These are phyloP conservation scores for Fusarium sp. DNA, from an alignment of 2,329 filamentous ascomycete species.

Conservation along the genomic window DNA sequence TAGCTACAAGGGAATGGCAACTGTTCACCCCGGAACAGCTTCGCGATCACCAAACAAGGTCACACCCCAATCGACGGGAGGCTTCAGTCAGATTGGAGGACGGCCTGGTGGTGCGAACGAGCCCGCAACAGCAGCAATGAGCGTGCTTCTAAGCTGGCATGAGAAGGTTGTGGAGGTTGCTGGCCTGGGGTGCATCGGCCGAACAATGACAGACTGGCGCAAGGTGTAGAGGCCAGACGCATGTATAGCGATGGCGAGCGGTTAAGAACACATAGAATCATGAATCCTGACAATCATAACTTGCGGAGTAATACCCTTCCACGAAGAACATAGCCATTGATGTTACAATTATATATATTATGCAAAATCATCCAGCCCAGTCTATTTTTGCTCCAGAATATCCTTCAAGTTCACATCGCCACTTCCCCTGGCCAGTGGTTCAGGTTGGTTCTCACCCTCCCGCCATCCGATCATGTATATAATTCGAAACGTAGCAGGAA, in stretches of 20 bases:
- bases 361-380: conserved; percentile 10
- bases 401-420: conserved; percentile 93
- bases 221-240: conserved; percentile 66
- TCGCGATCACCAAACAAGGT: conserved; percentile 63
- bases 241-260: conserved; percentile 26
- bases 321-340: conserved; percentile 6
- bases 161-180: conserved; percentile 98
- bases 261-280: conserved; percentile 43
- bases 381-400: conserved; percentile 69
- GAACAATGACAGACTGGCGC: conserved; percentile 96
- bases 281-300: conserved; percentile 28
- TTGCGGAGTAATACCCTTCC: neutral
- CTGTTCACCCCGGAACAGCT: conserved; percentile 58
- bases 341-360: conserved; percentile 34
- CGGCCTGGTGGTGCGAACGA: conserved; percentile 70
- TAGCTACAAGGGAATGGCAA: conserved; percentile 92
- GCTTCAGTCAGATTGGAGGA: conserved; percentile 84
- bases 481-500: conserved; percentile 93
- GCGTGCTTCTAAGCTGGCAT: conserved; percentile 97
- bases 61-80: conserved; percentile 82
- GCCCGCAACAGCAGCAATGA: conserved; percentile 91
- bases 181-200: conserved; percentile 89
- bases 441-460: conserved; percentile 81
- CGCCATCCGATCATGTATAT: conserved; percentile 99
- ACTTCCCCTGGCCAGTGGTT: conserved; percentile 86